Evolutionary conservation across 345 rosid species (phyloP).

Genomic region (Euphorbia lathyris): DNA sequence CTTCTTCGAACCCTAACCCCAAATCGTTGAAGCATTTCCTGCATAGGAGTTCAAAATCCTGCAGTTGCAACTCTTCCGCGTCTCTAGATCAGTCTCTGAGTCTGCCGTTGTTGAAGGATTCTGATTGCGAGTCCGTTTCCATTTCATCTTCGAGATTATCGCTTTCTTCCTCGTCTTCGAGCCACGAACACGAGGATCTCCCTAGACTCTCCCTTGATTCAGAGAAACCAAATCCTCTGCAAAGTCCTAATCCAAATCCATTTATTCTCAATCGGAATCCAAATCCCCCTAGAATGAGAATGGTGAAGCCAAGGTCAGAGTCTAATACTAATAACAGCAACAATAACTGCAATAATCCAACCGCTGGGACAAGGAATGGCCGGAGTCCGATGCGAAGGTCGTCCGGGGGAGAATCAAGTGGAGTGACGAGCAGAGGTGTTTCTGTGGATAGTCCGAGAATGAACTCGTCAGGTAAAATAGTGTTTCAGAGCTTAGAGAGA

Average conservation of each 20-base stretch:
- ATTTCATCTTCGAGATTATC: slow-evolving; percentile 77
- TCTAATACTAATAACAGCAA: slow-evolving; percentile 17
- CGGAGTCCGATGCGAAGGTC: slow-evolving; percentile 60
- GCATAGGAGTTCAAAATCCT: slow-evolving; percentile 59
- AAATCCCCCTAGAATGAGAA: slow-evolving; percentile 57
- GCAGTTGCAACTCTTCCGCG: slow-evolving; percentile 24
- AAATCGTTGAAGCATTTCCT: slow-evolving; percentile 65
- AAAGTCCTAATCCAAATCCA: slow-evolving; percentile 47
- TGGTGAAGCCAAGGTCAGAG: slow-evolving; percentile 51
- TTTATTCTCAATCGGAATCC: slow-evolving; percentile 41
- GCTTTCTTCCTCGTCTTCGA: slow-evolving; percentile 84
- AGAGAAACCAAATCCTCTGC: slow-evolving; percentile 47
- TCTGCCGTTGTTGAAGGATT: slow-evolving; percentile 66
- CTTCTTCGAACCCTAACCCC: slow-evolving; percentile 23
- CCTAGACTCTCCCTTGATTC: slow-evolving; percentile 80
- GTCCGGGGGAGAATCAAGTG: slow-evolving; percentile 24
- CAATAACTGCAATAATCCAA: neutral
- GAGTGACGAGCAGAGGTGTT: slow-evolving; percentile 51
- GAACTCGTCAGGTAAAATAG: slow-evolving; percentile 90
- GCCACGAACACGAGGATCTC: slow-evolving; percentile 82
- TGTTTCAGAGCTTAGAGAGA: slow-evolving; percentile 86
- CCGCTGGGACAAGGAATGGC: slow-evolving; percentile 32
- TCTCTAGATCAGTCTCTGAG: slow-evolving; percentile 45
- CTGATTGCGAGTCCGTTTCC: slow-evolving; percentile 61
- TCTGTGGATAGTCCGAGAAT: slow-evolving; percentile 89